Evolutionary conservation across 192 early-diverging fungal genomes (phyloP), one percentile per base, ranked within the genome.

Genomic region (Podila horticola): DNA sequence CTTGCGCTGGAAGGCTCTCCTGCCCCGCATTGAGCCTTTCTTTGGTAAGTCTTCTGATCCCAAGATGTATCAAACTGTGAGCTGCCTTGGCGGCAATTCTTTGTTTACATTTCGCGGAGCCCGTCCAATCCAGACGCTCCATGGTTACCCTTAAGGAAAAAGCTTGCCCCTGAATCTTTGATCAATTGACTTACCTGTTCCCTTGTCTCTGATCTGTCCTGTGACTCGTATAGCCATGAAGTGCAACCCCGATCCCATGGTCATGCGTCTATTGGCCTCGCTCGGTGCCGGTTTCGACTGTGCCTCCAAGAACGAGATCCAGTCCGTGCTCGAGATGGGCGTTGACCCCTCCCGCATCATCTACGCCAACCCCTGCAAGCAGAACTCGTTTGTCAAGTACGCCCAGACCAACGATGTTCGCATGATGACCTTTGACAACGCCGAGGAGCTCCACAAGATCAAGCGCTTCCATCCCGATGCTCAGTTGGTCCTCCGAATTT

Each of bases 331-430:
- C 64, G 82, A 88, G 49, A 83, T 90, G 60, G 95, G 95, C 66
- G 91, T 92, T 2, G 86, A 91, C 30, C 86, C 94, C 24, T 85
- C 72, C 3, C 86, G 90, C 64, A 93, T 99, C 73, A 97, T 99
- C 73, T 99, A 97, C 69, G 97, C 97, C 64, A 97, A 99, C 86
- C 97, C 97, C 28, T 99, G 97, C 90, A 99, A 99, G 88, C 96
- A 95, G 66, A 88, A 91, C 49, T 97, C 96, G 7, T 97, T 97
- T 85, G 89, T 99, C 74, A 93, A 94, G 64, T 97, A 89, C 71
- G 95, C 97, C 8, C 81, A 84, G n/a, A 83, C 85, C 41, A 87
- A 90, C 50, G 89, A 92, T 74, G 94, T 99, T n/a, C 82, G 77
- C 67, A 91, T 94, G 90, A 95, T 99, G 94, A 99, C 97, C 28